Conservation (phyloP, 345 rosid species). For the Pseudoturritis turrita region DNA sequence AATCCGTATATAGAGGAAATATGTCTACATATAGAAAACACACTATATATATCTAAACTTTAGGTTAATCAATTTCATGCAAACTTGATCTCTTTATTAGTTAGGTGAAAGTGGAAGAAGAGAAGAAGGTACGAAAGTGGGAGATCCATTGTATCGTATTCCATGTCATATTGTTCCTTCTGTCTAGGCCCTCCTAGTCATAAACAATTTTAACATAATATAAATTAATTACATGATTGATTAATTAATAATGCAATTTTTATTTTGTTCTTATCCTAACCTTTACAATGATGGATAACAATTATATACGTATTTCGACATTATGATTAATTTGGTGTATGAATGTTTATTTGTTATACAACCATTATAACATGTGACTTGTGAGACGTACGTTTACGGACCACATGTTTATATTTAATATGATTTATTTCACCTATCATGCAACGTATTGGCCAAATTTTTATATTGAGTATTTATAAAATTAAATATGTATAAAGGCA, state of each 20-base stretch:
- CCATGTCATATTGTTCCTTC: conserved; percentile 18
- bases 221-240: not conserved
- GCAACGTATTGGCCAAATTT: conserved; percentile 27
- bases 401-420: conserved; percentile 25
- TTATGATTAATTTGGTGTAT: conserved; percentile 22
- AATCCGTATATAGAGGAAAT: not conserved
- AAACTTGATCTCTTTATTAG: not conserved
- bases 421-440: conserved; percentile 19
- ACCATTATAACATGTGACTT: conserved; percentile 25
- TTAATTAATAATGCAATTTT: conserved; percentile 1
- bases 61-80: not conserved
- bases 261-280: conserved; percentile 26
- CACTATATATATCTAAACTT: not conserved
- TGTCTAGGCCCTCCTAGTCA: conserved; percentile 11
- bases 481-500: not conserved
- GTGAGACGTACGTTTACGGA: conserved; percentile 23
- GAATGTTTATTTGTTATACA: conserved; percentile 26
- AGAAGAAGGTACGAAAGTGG: conserved; percentile 22
- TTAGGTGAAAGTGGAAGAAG: conserved; percentile 19
- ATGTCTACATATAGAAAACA: not conserved
- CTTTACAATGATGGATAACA: conserved; percentile 13
- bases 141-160: conserved; percentile 20
- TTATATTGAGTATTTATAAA: conserved; percentile 15
- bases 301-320: conserved; percentile 25
- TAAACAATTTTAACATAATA: not conserved